These are phyloP conservation scores for Boeremia lycopersici DNA, from an alignment of 2,329 filamentous ascomycete genomes.

Conservation along the genomic window DNA sequence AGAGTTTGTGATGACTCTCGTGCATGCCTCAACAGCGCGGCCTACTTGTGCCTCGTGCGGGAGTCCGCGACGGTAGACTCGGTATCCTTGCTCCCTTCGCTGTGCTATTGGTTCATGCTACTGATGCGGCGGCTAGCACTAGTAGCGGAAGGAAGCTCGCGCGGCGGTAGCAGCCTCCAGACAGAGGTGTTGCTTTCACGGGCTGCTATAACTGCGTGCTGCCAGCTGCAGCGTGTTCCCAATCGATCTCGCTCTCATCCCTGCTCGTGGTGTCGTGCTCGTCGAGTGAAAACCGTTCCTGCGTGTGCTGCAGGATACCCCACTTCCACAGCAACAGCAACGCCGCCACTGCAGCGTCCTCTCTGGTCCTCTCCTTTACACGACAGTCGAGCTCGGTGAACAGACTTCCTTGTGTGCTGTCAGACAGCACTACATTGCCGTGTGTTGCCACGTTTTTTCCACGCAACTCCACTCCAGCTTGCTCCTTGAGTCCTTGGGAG, in stretches of 20 bases:
- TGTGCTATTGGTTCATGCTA: conserved; percentile 10
- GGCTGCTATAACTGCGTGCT: conserved; percentile 16
- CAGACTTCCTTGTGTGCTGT: conserved; percentile 11
- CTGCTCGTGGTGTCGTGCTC: conserved; percentile 16
- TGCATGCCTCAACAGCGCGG: conserved; percentile 12
- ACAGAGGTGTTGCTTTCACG: conserved; percentile 1
- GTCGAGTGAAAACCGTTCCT: conserved; percentile 16
- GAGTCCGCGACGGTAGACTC: conserved; percentile 11
- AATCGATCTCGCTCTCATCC: conserved; percentile 11
- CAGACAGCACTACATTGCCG: conserved; percentile 8
- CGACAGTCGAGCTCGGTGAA: conserved; percentile 14
- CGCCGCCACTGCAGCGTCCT: conserved; percentile 14
- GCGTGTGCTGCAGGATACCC: conserved; percentile 21
- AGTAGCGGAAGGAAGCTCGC: conserved; percentile 19
- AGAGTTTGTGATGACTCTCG: conserved; percentile 19
- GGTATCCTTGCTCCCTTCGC: conserved; percentile 5
- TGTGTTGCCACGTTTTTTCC: conserved; percentile 16
- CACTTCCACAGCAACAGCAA: conserved; percentile 22
- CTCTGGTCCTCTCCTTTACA: conserved; percentile 21
- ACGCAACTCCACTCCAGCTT: conserved; percentile 1
- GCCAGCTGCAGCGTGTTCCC: conserved; percentile 9
- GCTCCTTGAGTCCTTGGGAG: neutral
- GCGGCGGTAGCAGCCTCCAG: conserved; percentile 18
- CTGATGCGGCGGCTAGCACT: conserved; percentile 20
- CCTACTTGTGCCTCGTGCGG: conserved; percentile 14